A percentile compares a stretch with the other conserved stretches of the same genome.
Conservation (phyloP, 805 yeast genomes). For the Lachancea cidri region DNA sequence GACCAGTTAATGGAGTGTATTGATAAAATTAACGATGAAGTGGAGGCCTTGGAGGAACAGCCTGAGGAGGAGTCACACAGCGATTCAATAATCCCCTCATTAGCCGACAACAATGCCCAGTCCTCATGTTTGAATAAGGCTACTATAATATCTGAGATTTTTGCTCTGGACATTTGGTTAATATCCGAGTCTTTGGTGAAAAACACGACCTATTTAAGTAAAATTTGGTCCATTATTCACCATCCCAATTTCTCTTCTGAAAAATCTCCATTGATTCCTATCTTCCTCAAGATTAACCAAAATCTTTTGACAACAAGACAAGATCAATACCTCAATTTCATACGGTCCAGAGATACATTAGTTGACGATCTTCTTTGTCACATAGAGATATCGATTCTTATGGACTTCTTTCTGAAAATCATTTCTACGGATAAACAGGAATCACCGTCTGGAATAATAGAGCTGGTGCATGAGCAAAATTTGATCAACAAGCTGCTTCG, state of each 20-base stretch:
- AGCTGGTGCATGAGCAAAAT: constrained; percentile 65
- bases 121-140: constrained; percentile 19
- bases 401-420: constrained; percentile 84
- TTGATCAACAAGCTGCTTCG: constrained; percentile 67
- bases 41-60: background rate
- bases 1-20: constrained; percentile 25
- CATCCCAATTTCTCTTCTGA: constrained; percentile 48
- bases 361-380: constrained; percentile 63
- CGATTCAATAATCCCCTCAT: constrained; percentile 20
- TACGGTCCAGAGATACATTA: constrained; percentile 48
- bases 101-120: constrained; percentile 7
- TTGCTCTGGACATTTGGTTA: constrained; percentile 88
- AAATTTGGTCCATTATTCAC: constrained; percentile 75
- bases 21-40: constrained; percentile 17
- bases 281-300: constrained; percentile 84
- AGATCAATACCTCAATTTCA: constrained; percentile 33
- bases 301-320: constrained; percentile 76
- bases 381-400: constrained; percentile 81
- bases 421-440: constrained; percentile 91
- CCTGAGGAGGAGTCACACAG: constrained; percentile 1
- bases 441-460: constrained; percentile 82
- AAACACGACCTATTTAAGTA: constrained; percentile 53
- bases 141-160: constrained; percentile 58
- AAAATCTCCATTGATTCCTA: constrained; percentile 70
- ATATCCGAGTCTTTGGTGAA: constrained; percentile 85